A percentile compares a stretch with the other conserved stretches of the same genome.
These are phyloP conservation scores for Cutaneotrichosporon sp. DNA, from an alignment of 1,284 basidiomycete species.

Conservation along the genomic window DNA sequence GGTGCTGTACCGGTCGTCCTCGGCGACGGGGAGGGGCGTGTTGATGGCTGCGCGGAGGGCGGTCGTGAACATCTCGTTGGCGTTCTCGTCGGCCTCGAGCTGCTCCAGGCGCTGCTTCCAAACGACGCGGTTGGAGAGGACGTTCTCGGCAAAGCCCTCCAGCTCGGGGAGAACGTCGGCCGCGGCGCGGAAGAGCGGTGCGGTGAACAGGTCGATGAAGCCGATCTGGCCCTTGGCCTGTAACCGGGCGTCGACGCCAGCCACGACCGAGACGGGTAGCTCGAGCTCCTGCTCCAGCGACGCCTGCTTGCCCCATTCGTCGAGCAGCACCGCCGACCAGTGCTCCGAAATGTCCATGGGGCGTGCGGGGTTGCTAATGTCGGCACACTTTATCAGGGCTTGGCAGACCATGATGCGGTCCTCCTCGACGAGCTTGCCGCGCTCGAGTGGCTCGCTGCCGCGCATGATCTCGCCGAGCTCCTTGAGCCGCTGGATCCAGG, in stretches of 20 bases:
- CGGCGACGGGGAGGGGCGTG: slow-evolving; percentile 32
- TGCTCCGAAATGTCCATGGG: slow-evolving; percentile 83
- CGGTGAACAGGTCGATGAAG: slow-evolving; percentile 79
- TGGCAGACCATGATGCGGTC: slow-evolving; percentile 78
- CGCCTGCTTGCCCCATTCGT: slow-evolving; percentile 88
- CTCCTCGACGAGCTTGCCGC: slow-evolving; percentile 35
- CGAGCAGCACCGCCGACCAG: slow-evolving; percentile 82
- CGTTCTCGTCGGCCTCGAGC: slow-evolving; percentile 43
- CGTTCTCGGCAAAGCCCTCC: slow-evolving; percentile 63
- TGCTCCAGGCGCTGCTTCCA: slow-evolving; percentile 64
- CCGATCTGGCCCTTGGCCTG: slow-evolving; percentile 86
- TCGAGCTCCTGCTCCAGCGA: slow-evolving; percentile 73
- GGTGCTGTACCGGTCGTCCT: slow-evolving; percentile 50
- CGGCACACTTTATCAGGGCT: slow-evolving; percentile 89
- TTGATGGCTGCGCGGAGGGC: slow-evolving; percentile 29
- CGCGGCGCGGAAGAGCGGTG: slow-evolving; percentile 76
- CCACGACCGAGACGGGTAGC: slow-evolving; percentile 68
- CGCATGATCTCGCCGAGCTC: slow-evolving; percentile 34
- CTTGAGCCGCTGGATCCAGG: slow-evolving; percentile 73
- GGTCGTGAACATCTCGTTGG: slow-evolving; percentile 16
- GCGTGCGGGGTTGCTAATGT: slow-evolving; percentile 95
- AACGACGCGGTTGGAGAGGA: slow-evolving; percentile 63
- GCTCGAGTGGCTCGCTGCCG: not conserved
- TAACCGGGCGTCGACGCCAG: slow-evolving; percentile 63
- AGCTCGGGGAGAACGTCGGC: slow-evolving; percentile 73